Conservation (phyloP, 176 grass and related monocot genomes). For the Zea mays region DNA sequence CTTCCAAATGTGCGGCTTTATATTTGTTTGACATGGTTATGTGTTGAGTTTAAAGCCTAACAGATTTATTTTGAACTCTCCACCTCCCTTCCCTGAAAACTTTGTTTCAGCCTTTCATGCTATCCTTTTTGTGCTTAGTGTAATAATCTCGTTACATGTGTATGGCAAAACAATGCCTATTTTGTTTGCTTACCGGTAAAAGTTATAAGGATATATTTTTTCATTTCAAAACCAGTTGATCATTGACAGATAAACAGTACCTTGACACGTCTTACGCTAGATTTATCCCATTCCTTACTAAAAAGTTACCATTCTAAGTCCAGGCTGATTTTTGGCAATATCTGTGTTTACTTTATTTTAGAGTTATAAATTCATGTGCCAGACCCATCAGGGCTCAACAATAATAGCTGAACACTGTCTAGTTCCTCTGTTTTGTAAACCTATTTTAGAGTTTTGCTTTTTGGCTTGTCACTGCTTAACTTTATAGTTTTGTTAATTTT, state of each 20-base stretch:
- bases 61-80: background rate
- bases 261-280: background rate
- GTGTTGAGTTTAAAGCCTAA: background rate
- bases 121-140: background rate
- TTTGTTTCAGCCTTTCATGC: background rate
- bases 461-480: background rate
- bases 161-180: background rate
- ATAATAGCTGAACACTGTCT: background rate
- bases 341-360: background rate
- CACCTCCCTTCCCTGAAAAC: background rate
- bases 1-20: slow-evolving; percentile 23
- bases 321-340: background rate
- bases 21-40: slow-evolving; percentile 9
- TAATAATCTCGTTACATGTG: background rate
- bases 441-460: background rate
- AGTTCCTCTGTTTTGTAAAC: background rate
- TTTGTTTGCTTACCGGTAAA: background rate
- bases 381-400: background rate
- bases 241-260: background rate
- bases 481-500: background rate
- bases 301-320: background rate
- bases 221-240: background rate
- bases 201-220: background rate
- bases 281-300: slow-evolving; percentile 1
- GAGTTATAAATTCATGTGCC: background rate